Conservation (phyloP, 1,284 basidiomycete species). For the Mycena sp. region DNA sequence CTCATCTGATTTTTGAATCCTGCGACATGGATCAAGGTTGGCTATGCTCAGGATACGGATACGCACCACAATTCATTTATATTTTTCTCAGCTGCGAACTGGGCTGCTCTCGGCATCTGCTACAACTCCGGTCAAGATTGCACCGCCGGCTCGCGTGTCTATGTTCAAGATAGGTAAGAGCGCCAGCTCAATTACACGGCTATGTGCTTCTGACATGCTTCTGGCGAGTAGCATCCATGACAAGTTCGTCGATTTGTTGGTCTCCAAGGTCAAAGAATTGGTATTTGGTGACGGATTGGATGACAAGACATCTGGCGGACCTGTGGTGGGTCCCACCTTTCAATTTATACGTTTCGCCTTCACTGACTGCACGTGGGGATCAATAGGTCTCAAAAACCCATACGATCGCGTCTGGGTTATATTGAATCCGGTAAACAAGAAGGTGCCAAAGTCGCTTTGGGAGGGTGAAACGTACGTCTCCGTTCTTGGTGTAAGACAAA, state of each 20-base stretch:
- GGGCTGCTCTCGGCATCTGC: slow-evolving; percentile 85
- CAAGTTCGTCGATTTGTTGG: slow-evolving; percentile 77
- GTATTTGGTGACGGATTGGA: slow-evolving; percentile 86
- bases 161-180: slow-evolving; percentile 71
- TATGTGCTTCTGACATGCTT: neutral
- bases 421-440: slow-evolving; percentile 88
- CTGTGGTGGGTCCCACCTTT: slow-evolving; percentile 64
- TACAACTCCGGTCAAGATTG: slow-evolving; percentile 91
- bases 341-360: neutral
- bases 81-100: slow-evolving; percentile 72
- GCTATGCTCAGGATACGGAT: slow-evolving; percentile 21
- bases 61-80: neutral
- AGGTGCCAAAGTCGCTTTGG: slow-evolving; percentile 84
- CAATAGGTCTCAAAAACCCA: slow-evolving; percentile 82
- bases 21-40: slow-evolving; percentile 85
- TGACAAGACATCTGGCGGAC: slow-evolving; percentile 79
- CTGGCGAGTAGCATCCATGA: slow-evolving; percentile 86
- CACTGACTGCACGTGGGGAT: slow-evolving; percentile 13
- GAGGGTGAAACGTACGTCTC: slow-evolving; percentile 72
- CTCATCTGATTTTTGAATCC: slow-evolving; percentile 86
- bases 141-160: slow-evolving; percentile 87
- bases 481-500: neutral
- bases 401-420: slow-evolving; percentile 91
- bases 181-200: neutral
- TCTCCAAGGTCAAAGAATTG: slow-evolving; percentile 73